Conservation (phyloP, 345 rosid genomes). For the Salix caprea region DNA sequence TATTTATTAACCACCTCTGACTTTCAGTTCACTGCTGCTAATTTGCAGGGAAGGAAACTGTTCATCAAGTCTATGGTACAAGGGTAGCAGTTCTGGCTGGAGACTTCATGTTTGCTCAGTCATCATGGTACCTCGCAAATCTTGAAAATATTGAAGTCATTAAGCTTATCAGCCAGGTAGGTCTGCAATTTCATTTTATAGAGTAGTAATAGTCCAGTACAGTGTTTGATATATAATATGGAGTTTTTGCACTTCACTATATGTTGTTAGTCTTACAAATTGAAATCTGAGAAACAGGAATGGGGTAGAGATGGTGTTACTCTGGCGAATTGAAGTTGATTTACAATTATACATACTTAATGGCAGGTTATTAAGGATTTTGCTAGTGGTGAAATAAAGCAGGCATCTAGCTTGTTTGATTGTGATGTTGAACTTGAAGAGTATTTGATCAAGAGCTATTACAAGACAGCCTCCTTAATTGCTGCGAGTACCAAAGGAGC, state of each 20-base stretch:
- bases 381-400: conserved; percentile 98
- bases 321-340: neutral
- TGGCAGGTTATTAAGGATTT: conserved; percentile 92
- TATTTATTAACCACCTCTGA: neutral
- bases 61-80: conserved; percentile 78
- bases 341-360: neutral
- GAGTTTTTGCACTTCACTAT: neutral
- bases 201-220: neutral
- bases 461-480: conserved; percentile 87
- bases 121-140: conserved; percentile 95
- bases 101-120: conserved; percentile 97
- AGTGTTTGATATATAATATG: neutral
- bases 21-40: neutral
- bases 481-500: conserved; percentile 96
- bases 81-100: conserved; percentile 91
- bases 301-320: neutral
- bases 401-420: conserved; percentile 90
- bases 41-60: conserved; percentile 69
- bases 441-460: conserved; percentile 84
- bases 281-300: neutral
- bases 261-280: neutral
- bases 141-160: conserved; percentile 91
- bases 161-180: conserved; percentile 94
- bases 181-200: neutral
- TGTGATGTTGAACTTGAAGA: conserved; percentile 73